phyloP scores from a whole-genome alignment of 495 filamentous ascomycete species.

The Penicillium paxilli region DNA sequence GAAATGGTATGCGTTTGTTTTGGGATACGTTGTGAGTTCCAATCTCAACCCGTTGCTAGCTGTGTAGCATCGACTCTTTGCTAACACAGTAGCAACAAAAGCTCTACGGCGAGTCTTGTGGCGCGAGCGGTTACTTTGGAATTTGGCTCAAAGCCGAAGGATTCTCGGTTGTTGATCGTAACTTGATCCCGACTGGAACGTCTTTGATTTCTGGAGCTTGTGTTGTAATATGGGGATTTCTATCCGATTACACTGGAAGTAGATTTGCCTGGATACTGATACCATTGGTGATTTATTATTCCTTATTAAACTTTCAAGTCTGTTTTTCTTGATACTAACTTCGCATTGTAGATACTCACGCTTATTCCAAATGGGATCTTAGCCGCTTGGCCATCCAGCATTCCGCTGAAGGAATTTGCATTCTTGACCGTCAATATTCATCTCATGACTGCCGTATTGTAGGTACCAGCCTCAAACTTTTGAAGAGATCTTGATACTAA shows the following conservation, averaged over 20 bases:
- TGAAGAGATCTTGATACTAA: neutral
- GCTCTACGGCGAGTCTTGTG: conserved; percentile 23
- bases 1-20: conserved; percentile 22
- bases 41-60: neutral
- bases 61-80: neutral
- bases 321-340: too few species aligned
- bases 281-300: conserved; percentile 17
- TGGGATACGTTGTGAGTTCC: conserved; percentile 18
- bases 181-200: conserved; percentile 18
- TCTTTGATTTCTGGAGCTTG: conserved; percentile 11
- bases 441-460: conserved; percentile 35
- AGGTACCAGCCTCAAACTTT: neutral
- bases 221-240: conserved; percentile 21
- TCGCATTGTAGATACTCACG: neutral
- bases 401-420: conserved; percentile 20
- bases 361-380: conserved; percentile 33
- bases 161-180: conserved; percentile 20
- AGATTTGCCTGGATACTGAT: conserved; percentile 15
- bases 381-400: conserved; percentile 21
- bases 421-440: conserved; percentile 23
- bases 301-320: too few species aligned
- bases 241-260: conserved; percentile 19
- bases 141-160: conserved; percentile 24
- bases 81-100: neutral
- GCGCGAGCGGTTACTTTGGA: conserved; percentile 14